phyloP scores from a whole-genome alignment of 2,329 filamentous ascomycete genomes.

The Cytospora mali region DNA sequence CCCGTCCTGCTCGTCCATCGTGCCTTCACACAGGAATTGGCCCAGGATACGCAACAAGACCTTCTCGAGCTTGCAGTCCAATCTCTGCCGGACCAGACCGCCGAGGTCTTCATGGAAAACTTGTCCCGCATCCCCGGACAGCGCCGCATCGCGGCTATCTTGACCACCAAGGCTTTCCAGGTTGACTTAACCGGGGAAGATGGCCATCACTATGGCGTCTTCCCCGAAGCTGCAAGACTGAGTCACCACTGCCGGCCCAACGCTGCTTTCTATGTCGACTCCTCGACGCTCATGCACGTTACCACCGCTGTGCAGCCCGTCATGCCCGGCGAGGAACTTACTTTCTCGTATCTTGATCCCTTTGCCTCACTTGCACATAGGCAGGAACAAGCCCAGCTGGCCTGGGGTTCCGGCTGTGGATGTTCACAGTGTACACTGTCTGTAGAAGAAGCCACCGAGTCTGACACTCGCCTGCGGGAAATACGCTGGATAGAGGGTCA shows the following conservation, averaged over 20 bases:
- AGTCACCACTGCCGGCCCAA: constrained; percentile 48
- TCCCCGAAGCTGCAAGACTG: constrained; percentile 39
- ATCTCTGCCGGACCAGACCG: constrained; percentile 6
- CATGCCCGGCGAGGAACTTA: constrained; percentile 41
- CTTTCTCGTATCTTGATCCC: constrained; percentile 41
- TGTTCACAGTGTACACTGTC: constrained; percentile 38
- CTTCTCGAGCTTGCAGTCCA: constrained; percentile 22
- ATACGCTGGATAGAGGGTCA: constrained; percentile 36
- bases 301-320: constrained; percentile 43
- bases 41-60: constrained; percentile 27
- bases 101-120: constrained; percentile 16
- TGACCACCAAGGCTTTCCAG: constrained; percentile 42
- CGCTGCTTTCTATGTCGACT: constrained; percentile 39
- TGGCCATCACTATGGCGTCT: constrained; percentile 39
- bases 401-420: constrained; percentile 42
- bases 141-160: constrained; percentile 33
- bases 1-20: constrained; percentile 38
- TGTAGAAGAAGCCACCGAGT: constrained; percentile 31
- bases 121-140: constrained; percentile 38
- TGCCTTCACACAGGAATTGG: constrained; percentile 26
- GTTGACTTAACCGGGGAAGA: constrained; percentile 36
- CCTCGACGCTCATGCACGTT: constrained; percentile 41
- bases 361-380: constrained; percentile 35
- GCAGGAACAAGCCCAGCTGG: constrained; percentile 34
- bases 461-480: constrained; percentile 38